phyloP scores from a whole-genome alignment of 441 rosid genomes.

The Pelargonium cotyledonis region DNA sequence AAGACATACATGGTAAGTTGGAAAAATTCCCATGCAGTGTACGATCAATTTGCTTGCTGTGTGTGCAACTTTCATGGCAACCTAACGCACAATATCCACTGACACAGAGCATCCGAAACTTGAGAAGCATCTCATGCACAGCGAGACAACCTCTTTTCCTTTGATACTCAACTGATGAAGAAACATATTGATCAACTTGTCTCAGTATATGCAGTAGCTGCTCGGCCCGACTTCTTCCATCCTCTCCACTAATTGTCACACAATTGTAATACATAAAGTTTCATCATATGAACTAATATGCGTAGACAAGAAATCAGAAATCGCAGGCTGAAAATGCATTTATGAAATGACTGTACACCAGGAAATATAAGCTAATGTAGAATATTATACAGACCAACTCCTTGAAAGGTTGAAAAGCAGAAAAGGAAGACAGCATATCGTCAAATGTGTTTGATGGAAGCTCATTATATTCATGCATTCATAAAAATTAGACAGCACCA shows the following conservation, averaged over 20 bases:
- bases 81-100: constrained; percentile 92
- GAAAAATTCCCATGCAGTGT: constrained; percentile 61
- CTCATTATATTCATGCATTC: neutral
- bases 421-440: neutral
- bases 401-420: constrained; percentile 1
- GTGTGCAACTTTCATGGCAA: constrained; percentile 86
- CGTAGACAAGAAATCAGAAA: neutral
- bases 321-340: neutral
- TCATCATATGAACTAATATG: constrained; percentile 7
- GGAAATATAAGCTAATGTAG: constrained; percentile 4
- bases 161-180: constrained; percentile 82
- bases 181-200: constrained; percentile 79
- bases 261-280: constrained; percentile 18
- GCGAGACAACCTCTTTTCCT: constrained; percentile 96
- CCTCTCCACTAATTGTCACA: constrained; percentile 82
- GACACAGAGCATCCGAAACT: constrained; percentile 82
- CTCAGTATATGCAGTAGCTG: constrained; percentile 91
- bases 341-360: neutral
- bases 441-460: constrained; percentile 1
- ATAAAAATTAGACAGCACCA: constrained; percentile 1
- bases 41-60: constrained; percentile 81
- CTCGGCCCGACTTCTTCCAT: constrained; percentile 99
- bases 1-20: constrained; percentile 71
- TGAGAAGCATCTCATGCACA: constrained; percentile 81
- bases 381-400: neutral